These are phyloP conservation scores for Phytophthora cajani DNA, from an alignment of 352 stramenopile genomes.

Conservation along the genomic window DNA sequence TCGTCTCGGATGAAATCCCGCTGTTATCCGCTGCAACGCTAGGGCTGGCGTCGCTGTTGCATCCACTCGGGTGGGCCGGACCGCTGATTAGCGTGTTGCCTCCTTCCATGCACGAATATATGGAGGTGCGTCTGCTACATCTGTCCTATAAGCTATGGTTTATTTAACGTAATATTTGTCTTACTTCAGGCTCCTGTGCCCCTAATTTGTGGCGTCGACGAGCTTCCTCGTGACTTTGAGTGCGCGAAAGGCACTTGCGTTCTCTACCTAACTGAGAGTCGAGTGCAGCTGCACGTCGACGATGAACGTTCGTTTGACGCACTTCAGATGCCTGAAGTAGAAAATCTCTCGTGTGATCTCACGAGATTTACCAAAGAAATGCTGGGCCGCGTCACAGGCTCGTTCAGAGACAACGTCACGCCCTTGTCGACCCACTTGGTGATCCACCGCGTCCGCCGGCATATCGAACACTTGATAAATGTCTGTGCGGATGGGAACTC, in stretches of 20 bases:
- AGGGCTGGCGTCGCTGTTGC: constrained; percentile 47
- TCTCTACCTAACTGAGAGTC: constrained; percentile 40
- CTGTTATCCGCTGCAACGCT: constrained; percentile 53
- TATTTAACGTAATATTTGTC: neutral
- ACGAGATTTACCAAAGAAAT: constrained; percentile 45
- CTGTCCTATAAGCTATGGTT: neutral
- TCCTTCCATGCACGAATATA: constrained; percentile 57
- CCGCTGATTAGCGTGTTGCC: constrained; percentile 60
- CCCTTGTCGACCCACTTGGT: constrained; percentile 52
- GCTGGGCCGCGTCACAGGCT: constrained; percentile 28
- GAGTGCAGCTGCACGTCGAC: constrained; percentile 43
- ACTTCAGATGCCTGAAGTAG: constrained; percentile 37
- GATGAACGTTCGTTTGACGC: constrained; percentile 27
- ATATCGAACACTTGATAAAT: constrained; percentile 49
- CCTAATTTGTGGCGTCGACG: constrained; percentile 58
- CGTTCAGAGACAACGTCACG: constrained; percentile 30
- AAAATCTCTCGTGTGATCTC: constrained; percentile 45
- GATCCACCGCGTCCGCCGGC: constrained; percentile 50
- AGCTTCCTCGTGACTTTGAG: constrained; percentile 46
- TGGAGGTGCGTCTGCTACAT: constrained; percentile 42
- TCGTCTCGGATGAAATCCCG: constrained; percentile 53
- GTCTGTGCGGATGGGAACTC: constrained; percentile 13
- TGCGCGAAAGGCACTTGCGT: constrained; percentile 45
- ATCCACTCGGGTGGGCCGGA: constrained; percentile 57
- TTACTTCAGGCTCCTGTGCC: constrained; percentile 49